Conservation (phyloP, 2,329 filamentous ascomycete genomes). For the Fusarium drepaniforme region DNA sequence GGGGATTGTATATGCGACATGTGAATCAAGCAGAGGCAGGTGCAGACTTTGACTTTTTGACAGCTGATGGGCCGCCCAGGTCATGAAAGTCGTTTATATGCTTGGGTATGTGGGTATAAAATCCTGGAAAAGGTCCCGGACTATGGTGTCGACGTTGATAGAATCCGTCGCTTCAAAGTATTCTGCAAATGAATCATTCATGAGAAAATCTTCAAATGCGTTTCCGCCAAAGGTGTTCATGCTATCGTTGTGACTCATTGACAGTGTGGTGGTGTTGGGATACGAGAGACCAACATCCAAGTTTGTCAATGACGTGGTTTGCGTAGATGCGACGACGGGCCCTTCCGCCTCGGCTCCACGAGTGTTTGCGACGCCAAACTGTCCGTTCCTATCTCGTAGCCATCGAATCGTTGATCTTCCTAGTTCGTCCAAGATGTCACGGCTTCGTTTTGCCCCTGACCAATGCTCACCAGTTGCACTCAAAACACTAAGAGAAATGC, state of each 20-base stretch:
- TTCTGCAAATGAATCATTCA: conserved; percentile 43
- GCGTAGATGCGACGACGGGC: background rate
- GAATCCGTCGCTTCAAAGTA: conserved; percentile 46
- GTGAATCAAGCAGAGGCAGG: conserved; percentile 72
- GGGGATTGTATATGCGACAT: conserved; percentile 68
- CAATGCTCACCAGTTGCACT: conserved; percentile 66
- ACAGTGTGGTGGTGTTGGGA: background rate
- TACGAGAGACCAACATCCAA: conserved; percentile 4
- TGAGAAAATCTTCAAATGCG: conserved; percentile 42
- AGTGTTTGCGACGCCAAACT: background rate
- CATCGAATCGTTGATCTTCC: conserved; percentile 47
- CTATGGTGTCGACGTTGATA: conserved; percentile 49
- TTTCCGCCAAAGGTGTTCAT: conserved; percentile 29
- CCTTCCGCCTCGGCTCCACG: background rate
- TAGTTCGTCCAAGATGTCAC: conserved; percentile 58
- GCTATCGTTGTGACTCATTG: background rate
- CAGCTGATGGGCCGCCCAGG: conserved; percentile 52
- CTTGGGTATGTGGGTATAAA: conserved; percentile 48
- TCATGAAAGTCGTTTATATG: background rate
- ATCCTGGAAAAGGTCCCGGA: conserved; percentile 51
- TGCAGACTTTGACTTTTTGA: conserved; percentile 73
- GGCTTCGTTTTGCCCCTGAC: conserved; percentile 60
- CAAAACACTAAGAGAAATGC: conserved; percentile 58
- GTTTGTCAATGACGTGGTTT: conserved; percentile 7
- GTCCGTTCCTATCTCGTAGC: conserved; percentile 32